These are phyloP conservation scores for Paramyrothecium roridum DNA, from an alignment of 2,329 filamentous ascomycete genomes.

Conservation along the genomic window DNA sequence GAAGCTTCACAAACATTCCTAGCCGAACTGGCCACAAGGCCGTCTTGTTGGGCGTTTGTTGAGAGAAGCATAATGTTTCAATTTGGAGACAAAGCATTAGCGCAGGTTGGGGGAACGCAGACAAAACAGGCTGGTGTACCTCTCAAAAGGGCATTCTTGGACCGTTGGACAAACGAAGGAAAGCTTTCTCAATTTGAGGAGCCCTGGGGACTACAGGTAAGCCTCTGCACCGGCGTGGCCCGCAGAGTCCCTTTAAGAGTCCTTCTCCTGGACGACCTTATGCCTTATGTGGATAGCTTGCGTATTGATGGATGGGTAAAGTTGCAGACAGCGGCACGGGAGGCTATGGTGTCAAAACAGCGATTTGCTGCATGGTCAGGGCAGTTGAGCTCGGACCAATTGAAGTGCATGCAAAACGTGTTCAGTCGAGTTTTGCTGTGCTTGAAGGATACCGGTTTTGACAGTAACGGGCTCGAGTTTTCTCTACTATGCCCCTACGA, in stretches of 20 bases:
- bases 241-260: background rate
- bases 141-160: background rate
- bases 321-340: background rate
- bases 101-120: background rate
- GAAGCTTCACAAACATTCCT: background rate
- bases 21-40: background rate
- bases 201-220: background rate
- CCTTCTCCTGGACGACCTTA: background rate
- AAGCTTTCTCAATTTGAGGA: background rate
- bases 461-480: background rate
- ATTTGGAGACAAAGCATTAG: background rate
- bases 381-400: background rate
- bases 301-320: background rate
- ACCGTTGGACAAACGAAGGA: background rate
- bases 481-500: background rate
- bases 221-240: background rate
- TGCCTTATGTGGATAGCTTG: background rate
- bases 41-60: background rate
- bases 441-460: background rate
- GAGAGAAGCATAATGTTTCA: background rate
- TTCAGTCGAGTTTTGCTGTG: background rate
- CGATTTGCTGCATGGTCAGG: background rate
- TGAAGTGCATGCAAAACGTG: background rate
- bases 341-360: background rate
- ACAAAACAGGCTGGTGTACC: background rate